phyloP scores from a whole-genome alignment of 805 yeast species.

The Jamesozyma gamospora region DNA sequence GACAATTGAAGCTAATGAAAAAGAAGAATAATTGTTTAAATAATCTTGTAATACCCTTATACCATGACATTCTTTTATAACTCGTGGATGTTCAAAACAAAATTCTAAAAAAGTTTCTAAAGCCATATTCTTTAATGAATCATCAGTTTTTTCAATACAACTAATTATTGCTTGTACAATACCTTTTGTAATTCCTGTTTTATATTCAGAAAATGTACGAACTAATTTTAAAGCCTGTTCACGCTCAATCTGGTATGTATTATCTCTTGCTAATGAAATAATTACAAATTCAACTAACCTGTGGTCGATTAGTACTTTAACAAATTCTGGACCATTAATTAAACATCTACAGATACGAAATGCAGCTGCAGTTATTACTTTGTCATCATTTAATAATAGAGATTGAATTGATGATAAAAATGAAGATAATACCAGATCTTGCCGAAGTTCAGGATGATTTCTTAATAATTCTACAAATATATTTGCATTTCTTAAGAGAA shows the following conservation, averaged over 20 bases:
- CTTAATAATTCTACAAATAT: slow-evolving; percentile 49
- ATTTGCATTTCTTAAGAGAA: slow-evolving; percentile 47
- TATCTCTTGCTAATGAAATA: slow-evolving; percentile 52
- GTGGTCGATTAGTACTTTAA: slow-evolving; percentile 42
- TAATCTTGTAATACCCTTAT: slow-evolving; percentile 31
- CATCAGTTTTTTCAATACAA: slow-evolving; percentile 47
- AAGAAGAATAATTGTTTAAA: slow-evolving; percentile 20
- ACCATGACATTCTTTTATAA: slow-evolving; percentile 39
- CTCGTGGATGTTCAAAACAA: slow-evolving; percentile 36
- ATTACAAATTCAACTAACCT: slow-evolving; percentile 56
- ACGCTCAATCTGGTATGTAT: slow-evolving; percentile 49
- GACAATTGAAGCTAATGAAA: slow-evolving; percentile 19
- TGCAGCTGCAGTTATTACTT: slow-evolving; percentile 64
- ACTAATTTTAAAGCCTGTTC: slow-evolving; percentile 68
- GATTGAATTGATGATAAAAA: slow-evolving; percentile 50
- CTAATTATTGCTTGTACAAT: slow-evolving; percentile 59
- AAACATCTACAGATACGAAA: slow-evolving; percentile 64
- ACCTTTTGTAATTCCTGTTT: slow-evolving; percentile 55
- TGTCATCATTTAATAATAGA: slow-evolving; percentile 45
- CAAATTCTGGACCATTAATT: slow-evolving; percentile 43
- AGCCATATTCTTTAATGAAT: slow-evolving; percentile 41
- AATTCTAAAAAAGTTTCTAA: slow-evolving; percentile 50
- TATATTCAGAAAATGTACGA: slow-evolving; percentile 46
- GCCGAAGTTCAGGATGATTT: slow-evolving; percentile 48
- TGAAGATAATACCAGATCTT: slow-evolving; percentile 52